Conservation (phyloP, 2,329 filamentous ascomycete species). For the Aureobasidium subglaciale region DNA sequence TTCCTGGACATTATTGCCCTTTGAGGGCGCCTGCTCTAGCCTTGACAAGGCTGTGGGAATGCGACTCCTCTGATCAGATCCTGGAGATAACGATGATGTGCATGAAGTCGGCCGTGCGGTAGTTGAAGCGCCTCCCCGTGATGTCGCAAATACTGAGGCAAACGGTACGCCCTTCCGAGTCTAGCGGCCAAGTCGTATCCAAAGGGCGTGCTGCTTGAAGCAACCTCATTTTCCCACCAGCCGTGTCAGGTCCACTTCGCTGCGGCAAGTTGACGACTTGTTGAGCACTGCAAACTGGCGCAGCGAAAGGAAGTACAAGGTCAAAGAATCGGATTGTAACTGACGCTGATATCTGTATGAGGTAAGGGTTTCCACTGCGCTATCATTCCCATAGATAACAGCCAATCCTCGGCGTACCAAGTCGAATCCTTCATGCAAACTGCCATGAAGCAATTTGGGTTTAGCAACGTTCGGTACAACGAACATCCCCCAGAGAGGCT, state of each 20-base stretch:
- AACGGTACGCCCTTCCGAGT: conserved; percentile 6
- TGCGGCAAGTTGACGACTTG: not conserved
- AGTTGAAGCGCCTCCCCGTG: not conserved
- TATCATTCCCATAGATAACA: not conserved
- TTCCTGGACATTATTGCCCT: not conserved
- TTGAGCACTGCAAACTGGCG: not conserved
- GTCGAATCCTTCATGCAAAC: not conserved
- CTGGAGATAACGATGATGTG: not conserved
- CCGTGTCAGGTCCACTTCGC: not conserved
- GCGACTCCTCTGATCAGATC: not conserved
- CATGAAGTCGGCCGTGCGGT: not conserved
- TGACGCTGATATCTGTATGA: conserved; percentile 1
- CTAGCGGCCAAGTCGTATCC: not conserved
- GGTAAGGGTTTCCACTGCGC: conserved; percentile 1
- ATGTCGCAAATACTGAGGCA: conserved; percentile 2
- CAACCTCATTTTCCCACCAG: not conserved
- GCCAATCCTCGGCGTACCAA: not conserved
- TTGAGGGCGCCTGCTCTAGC: not conserved
- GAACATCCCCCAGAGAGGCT: not conserved
- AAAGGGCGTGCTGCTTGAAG: not conserved
- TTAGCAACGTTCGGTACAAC: conserved; percentile 2
- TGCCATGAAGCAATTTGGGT: not conserved
- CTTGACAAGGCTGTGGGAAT: not conserved
- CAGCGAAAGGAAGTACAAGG: not conserved
- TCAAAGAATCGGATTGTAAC: not conserved